Conservation (phyloP, 495 filamentous ascomycete species). For the Aspergillus haitiensis region DNA sequence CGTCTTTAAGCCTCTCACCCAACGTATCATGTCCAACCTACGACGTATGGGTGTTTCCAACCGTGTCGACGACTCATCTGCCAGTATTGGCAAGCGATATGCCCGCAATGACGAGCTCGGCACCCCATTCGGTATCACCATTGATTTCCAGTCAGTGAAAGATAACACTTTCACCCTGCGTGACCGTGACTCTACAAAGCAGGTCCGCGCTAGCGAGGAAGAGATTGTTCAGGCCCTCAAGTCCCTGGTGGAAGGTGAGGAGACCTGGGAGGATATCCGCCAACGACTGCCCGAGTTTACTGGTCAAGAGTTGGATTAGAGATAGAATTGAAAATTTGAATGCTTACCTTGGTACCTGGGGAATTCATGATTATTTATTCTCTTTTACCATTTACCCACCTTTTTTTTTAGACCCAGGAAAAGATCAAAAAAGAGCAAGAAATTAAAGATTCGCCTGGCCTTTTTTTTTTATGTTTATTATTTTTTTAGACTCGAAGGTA, state of each 20-base stretch:
- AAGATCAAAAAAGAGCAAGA: background rate
- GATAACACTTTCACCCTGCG: constrained; percentile 67
- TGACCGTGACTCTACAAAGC: constrained; percentile 66
- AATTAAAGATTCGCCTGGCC: background rate
- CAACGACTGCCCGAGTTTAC: constrained; percentile 65
- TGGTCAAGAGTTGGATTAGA: constrained; percentile 64
- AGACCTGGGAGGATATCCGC: constrained; percentile 64
- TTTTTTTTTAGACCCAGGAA: background rate
- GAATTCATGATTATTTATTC: constrained; percentile 4
- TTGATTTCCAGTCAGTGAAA: constrained; percentile 69
- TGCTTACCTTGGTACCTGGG: no score
- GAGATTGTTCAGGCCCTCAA: constrained; percentile 63
- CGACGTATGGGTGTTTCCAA: constrained; percentile 60
- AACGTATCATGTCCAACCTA: constrained; percentile 51
- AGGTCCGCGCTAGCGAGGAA: constrained; percentile 66
- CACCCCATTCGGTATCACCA: constrained; percentile 65
- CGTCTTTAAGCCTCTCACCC: constrained; percentile 58
- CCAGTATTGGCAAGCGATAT: constrained; percentile 70
- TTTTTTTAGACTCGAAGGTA: background rate
- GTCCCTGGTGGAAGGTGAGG: constrained; percentile 59
- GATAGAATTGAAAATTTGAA: background rate
- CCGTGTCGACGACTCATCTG: constrained; percentile 64
- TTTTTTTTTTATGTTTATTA: background rate
- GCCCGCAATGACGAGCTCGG: constrained; percentile 67
- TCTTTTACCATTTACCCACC: background rate